phyloP scores from a whole-genome alignment of 768 basidiomycete genomes.

The Agrocybe praecox region DNA sequence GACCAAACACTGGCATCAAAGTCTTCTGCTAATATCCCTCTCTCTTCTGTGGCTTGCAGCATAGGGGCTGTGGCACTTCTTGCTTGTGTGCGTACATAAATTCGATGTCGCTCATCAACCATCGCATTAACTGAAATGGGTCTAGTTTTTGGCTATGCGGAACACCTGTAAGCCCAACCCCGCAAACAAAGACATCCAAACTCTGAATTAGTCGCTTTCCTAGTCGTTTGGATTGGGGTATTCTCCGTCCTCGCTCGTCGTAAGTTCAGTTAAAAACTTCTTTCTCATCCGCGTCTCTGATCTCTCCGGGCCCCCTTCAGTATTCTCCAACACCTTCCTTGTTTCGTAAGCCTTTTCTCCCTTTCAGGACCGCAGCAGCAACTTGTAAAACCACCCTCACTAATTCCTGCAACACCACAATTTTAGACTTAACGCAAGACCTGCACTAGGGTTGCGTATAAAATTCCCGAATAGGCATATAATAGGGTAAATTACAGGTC shows the following conservation, averaged over 20 bases:
- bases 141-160: neutral
- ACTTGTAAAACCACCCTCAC: neutral
- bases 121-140: neutral
- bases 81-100: neutral
- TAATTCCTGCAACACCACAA: conserved; percentile 5
- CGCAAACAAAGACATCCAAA: neutral
- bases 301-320: neutral
- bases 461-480: too few species aligned
- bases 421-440: conserved; percentile 14
- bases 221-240: conserved; percentile 21
- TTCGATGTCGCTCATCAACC: neutral
- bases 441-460: too few species aligned
- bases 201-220: neutral
- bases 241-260: conserved; percentile 17
- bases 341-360: neutral
- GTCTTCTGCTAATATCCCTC: neutral
- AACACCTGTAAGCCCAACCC: neutral
- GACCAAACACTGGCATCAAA: neutral
- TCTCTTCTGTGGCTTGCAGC: neutral
- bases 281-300: neutral
- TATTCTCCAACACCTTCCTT: conserved; percentile 4
- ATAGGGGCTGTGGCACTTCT: neutral
- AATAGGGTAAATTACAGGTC: too few species aligned
- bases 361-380: neutral
- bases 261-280: conserved; percentile 5